These are phyloP conservation scores for Podaxis mareebaensis DNA, from an alignment of 768 basidiomycete species.

Conservation along the genomic window DNA sequence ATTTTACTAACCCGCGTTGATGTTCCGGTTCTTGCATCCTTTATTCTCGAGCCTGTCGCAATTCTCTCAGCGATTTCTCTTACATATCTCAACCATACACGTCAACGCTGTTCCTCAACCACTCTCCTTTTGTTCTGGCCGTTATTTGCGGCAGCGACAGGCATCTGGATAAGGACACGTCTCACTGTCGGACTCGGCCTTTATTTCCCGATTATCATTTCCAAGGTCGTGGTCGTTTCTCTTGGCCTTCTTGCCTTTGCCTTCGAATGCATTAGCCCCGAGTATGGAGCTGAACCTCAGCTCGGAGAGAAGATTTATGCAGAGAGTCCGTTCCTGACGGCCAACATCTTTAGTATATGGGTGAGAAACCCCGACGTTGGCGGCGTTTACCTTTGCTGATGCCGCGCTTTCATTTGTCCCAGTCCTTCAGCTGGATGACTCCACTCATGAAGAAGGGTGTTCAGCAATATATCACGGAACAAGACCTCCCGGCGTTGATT, in stretches of 20 bases:
- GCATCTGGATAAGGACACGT: slow-evolving; percentile 64
- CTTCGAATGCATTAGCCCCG: slow-evolving; percentile 73
- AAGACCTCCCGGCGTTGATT: slow-evolving; percentile 79
- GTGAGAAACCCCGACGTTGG: slow-evolving; percentile 24
- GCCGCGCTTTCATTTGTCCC: not conserved
- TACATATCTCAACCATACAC: slow-evolving; percentile 69
- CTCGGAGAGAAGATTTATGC: slow-evolving; percentile 33
- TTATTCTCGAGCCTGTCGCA: slow-evolving; percentile 59
- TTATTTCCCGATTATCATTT: slow-evolving; percentile 35
- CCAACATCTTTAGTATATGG: slow-evolving; percentile 82
- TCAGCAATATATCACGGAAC: slow-evolving; percentile 70
- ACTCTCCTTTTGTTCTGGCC: slow-evolving; percentile 85
- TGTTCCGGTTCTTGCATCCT: slow-evolving; percentile 49
- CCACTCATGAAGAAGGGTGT: slow-evolving; percentile 72
- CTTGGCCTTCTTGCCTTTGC: slow-evolving; percentile 57
- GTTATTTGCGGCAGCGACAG: slow-evolving; percentile 47
- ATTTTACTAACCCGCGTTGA: slow-evolving; percentile 34
- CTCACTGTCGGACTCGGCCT: slow-evolving; percentile 31
- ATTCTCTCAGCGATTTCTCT: slow-evolving; percentile 49
- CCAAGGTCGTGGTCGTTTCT: slow-evolving; percentile 43
- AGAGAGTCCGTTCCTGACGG: slow-evolving; percentile 73
- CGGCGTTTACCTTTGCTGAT: not conserved
- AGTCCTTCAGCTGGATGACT: slow-evolving; percentile 88
- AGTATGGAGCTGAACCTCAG: slow-evolving; percentile 34
- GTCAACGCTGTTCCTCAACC: slow-evolving; percentile 69